These are phyloP conservation scores for Blumeria graminis DNA, from an alignment of 2,329 filamentous ascomycete genomes.

Conservation along the genomic window DNA sequence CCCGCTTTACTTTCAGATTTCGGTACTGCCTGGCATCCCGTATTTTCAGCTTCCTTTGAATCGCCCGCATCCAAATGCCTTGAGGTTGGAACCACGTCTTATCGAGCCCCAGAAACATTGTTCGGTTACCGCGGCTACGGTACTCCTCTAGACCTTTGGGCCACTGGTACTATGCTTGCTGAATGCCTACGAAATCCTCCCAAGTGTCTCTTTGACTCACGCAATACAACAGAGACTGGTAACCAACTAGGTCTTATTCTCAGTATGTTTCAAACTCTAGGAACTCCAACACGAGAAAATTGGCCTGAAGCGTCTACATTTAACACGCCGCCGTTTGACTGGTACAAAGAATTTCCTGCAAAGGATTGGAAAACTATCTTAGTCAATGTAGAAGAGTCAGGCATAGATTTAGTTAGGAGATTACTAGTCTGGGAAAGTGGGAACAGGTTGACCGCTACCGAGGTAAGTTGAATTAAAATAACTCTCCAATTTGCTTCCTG, in stretches of 20 bases:
- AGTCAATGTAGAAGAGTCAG: conserved; percentile 29
- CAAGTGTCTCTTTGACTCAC: conserved; percentile 58
- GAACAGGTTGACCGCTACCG: conserved; percentile 37
- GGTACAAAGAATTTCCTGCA: conserved; percentile 52
- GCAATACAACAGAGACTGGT: conserved; percentile 47
- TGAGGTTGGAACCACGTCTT: conserved; percentile 81
- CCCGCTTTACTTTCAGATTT: conserved; percentile 75
- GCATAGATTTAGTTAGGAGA: conserved; percentile 37
- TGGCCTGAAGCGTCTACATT: conserved; percentile 64
- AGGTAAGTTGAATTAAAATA: conserved; percentile 18
- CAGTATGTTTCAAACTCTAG: conserved; percentile 78
- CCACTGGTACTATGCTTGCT: conserved; percentile 58
- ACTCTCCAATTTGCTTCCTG: not conserved
- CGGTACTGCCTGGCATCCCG: conserved; percentile 63
- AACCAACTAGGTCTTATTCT: conserved; percentile 78
- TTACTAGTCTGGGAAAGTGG: conserved; percentile 52
- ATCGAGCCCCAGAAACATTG: conserved; percentile 71
- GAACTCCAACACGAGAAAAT: conserved; percentile 52
- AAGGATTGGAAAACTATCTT: conserved; percentile 48
- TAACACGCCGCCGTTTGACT: conserved; percentile 62
- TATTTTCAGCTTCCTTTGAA: conserved; percentile 30
- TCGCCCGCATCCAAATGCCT: conserved; percentile 47
- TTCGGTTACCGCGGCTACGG: conserved; percentile 62
- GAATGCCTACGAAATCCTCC: conserved; percentile 37
- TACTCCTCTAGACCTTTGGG: conserved; percentile 66